phyloP scores from a whole-genome alignment of 1,284 basidiomycete genomes.

The Pterulicium gracile region DNA sequence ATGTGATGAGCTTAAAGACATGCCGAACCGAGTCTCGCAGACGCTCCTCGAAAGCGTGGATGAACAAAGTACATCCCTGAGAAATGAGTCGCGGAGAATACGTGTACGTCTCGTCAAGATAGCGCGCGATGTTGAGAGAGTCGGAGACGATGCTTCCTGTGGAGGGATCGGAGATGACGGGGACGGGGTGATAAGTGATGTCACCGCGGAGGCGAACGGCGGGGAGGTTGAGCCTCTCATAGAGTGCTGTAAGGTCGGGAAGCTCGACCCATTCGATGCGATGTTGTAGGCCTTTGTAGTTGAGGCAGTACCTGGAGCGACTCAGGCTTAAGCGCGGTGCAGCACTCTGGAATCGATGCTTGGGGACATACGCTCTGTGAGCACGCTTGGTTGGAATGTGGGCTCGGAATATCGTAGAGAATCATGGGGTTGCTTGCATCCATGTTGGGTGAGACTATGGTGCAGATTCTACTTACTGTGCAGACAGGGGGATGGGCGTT shows the following conservation, averaged over 20 bases:
- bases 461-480: too few relatives aligned
- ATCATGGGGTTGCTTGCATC: constrained; percentile 1
- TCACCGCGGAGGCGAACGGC: not conserved
- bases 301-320: not conserved
- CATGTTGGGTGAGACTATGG: too few relatives aligned
- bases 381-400: not conserved
- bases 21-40: not conserved
- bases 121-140: not conserved
- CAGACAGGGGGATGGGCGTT: too few relatives aligned
- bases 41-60: not conserved
- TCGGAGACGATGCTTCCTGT: not conserved
- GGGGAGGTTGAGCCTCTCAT: not conserved
- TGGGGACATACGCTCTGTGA: not conserved
- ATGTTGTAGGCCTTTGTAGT: not conserved
- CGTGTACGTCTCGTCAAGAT: not conserved
- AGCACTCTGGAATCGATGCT: too few relatives aligned
- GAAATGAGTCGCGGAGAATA: not conserved
- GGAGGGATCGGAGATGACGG: not conserved
- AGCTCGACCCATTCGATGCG: not conserved
- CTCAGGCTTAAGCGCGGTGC: too few relatives aligned
- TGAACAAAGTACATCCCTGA: not conserved
- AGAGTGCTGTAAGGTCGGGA: not conserved
- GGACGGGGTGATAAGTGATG: not conserved
- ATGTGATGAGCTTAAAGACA: not conserved
- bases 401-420: constrained; percentile 1